Base-by-base conservation (phyloP, 164 flowering plant genomes). In the Akebia trifoliata region DNA sequence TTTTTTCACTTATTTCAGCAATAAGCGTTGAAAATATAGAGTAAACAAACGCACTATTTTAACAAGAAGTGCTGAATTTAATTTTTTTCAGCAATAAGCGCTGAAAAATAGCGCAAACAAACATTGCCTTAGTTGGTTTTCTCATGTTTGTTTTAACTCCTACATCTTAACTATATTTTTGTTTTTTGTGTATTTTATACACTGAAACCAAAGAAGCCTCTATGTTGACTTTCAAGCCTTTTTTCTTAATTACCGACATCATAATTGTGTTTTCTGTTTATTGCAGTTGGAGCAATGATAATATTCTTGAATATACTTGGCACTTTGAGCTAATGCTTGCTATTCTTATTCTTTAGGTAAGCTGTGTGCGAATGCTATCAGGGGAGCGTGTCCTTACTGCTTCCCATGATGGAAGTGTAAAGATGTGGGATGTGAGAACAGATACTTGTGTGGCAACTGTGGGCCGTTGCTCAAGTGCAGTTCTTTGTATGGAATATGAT, bases 371-470 rank as follows among this genome's bases (percentile, higher is more conserved):
- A 55, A 94, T 88, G 93, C 69, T 94, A 28, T 86, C 99, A 8
- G 99, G 99, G 36, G 97, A 90, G 63, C 89, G 97, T 55, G 97
- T 94, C 64, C 96, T 94, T 55, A 82, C 96, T 18, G 86, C 99
- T 56, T 79, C 93, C 12, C 96, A 94, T 80, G 99, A 94, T 79
- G 99, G 99, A 55, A 81, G 84, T 62, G 83, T 90, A 50, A 94
- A 90, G 74, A 94, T 94, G 99, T 94, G 99, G 99, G 99, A 94
- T 80, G 97, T 86, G 45, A 77, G 99, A 72, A 90, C 93, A 32
- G 96, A 88, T 72, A 81, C 85, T 46, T 94, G 96, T 82, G 97
- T 90, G 55, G 99, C 96, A 54, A 90, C 97, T 47, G 97, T 94
- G 64, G 96, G 97, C 15, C 96, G 96, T 61, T 86, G 84, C 74